A percentile compares a stretch with the other conserved stretches of the same genome.
phyloP scores from a whole-genome alignment of 2,329 filamentous ascomycete species.

The Penicillium sp. region DNA sequence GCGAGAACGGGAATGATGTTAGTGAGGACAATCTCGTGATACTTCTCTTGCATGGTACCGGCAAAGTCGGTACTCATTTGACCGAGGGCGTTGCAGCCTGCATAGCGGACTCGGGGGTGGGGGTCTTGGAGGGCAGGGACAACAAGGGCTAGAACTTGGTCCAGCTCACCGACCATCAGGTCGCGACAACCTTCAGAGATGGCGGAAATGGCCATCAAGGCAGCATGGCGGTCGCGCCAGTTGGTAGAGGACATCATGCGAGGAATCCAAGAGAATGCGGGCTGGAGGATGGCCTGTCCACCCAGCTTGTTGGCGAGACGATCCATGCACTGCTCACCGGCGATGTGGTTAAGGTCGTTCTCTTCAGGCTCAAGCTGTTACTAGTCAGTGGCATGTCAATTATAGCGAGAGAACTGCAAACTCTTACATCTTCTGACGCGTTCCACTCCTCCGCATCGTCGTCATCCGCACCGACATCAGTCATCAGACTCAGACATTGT shows the following conservation, averaged over 20 bases:
- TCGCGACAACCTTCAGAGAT: slow-evolving; percentile 97
- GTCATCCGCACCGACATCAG: slow-evolving; percentile 89
- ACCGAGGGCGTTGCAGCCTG: slow-evolving; percentile 95
- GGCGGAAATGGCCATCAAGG: slow-evolving; percentile 96
- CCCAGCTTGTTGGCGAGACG: slow-evolving; percentile 95
- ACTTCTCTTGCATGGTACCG: slow-evolving; percentile 95
- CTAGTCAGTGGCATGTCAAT: slow-evolving; percentile 25
- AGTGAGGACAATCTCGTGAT: slow-evolving; percentile 80
- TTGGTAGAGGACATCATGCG: slow-evolving; percentile 94
- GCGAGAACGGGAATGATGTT: slow-evolving; percentile 90
- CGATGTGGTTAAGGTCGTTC: slow-evolving; percentile 95
- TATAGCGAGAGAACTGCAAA: not conserved
- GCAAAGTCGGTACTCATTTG: slow-evolving; percentile 99
- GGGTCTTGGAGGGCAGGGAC: slow-evolving; percentile 84
- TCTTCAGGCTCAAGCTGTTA: slow-evolving; percentile 83
- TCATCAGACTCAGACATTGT: slow-evolving; percentile 97
- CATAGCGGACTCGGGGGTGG: slow-evolving; percentile 93
- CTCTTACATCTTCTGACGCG: slow-evolving; percentile 77
- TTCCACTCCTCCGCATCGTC: slow-evolving; percentile 96
- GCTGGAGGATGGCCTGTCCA: slow-evolving; percentile 84
- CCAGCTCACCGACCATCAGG: slow-evolving; percentile 89
- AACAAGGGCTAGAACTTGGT: slow-evolving; percentile 92
- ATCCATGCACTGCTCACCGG: slow-evolving; percentile 98
- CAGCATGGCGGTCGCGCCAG: slow-evolving; percentile 94
- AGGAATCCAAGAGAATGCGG: slow-evolving; percentile 95